Percentiles rank a stretch among this genome's conserved stretches.
These are phyloP conservation scores for Suhomyces anneliseae DNA, from an alignment of 1,139 yeast species.

Conservation along the genomic window DNA sequence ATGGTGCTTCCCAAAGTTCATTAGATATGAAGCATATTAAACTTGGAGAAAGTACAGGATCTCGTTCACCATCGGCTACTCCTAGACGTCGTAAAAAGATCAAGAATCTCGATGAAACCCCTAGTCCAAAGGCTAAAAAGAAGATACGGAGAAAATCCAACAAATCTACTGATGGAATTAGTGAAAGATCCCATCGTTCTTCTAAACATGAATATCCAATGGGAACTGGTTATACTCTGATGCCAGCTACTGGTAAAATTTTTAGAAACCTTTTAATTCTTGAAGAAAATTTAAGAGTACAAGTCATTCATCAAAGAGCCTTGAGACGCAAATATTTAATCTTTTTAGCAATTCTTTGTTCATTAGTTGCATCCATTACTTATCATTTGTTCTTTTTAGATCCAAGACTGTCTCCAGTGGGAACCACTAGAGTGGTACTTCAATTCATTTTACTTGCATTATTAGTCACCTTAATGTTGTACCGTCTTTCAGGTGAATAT, in stretches of 20 bases:
- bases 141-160: constrained; percentile 32
- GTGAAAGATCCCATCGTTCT: constrained; percentile 26
- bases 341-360: constrained; percentile 58
- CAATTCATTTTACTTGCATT: constrained; percentile 69
- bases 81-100: constrained; percentile 10
- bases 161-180: constrained; percentile 24
- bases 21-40: constrained; percentile 13
- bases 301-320: constrained; percentile 68
- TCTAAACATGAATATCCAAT: constrained; percentile 17
- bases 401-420: constrained; percentile 20
- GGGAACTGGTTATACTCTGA: constrained; percentile 43
- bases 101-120: constrained; percentile 6
- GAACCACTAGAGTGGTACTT: constrained; percentile 46
- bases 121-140: constrained; percentile 26
- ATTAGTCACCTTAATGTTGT: constrained; percentile 67
- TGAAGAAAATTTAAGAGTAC: constrained; percentile 82
- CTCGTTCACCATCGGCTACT: constrained; percentile 6
- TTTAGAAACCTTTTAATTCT: constrained; percentile 77
- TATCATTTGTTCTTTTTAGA: constrained; percentile 41
- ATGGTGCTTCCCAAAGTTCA: constrained; percentile 39
- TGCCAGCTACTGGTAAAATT: constrained; percentile 66
- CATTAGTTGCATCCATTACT: constrained; percentile 41
- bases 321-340: constrained; percentile 72
- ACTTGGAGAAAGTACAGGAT: neutral
- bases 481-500: constrained; percentile 88